Base-by-base conservation (phyloP, 2,329 filamentous ascomycete species). In the Aspergillus sp. region DNA sequence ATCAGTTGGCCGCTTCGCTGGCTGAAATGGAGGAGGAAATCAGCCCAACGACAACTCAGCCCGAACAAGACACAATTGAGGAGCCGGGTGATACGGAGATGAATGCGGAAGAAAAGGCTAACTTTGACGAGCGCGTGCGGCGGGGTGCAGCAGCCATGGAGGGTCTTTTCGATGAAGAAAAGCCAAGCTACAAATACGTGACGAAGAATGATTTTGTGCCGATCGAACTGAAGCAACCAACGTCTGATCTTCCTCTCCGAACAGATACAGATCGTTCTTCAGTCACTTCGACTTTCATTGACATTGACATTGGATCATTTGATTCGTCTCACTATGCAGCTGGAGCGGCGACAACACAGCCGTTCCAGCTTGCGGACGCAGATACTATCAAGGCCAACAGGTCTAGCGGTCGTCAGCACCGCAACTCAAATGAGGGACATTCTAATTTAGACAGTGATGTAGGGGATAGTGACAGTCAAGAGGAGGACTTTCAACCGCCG, bases 101-200 rank as follows among this genome's bases (percentile, higher is more conserved):
- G 57, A 66, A 67, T 10, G 56, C 62, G 10, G 62, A 69, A 35
- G 69, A 79, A 46, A 72, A 73, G 48, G 69, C 71, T 10, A 75
- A 79, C 54, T 77, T 76, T 47, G 77, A 82, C 53, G 71, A 77
- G 51, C 74, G 76, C 27, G 77, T 80, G 37, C 72, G 74, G 37
- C 69, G 80, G 51, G 80, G 80, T 36, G 75, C 76, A 45, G 71
- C 66, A 34, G 76, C 74, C 2, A 69, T 83, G 52, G 73, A 78
- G 44, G 75, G 79, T 7, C 60, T 83, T 4, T 83, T 82, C 56
- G 71, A 83, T 47, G 70, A 73, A 31, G 67, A 72, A 29, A 71
- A 71, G 42, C 74, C 73, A 6, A 76, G 73, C n/a, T 83, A 83
- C 57, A 73, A 72, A 43, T 79, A 81, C 54, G 76, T 78, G 50